phyloP scores from a whole-genome alignment of 805 yeast species.

The Candida hispaniensis region DNA sequence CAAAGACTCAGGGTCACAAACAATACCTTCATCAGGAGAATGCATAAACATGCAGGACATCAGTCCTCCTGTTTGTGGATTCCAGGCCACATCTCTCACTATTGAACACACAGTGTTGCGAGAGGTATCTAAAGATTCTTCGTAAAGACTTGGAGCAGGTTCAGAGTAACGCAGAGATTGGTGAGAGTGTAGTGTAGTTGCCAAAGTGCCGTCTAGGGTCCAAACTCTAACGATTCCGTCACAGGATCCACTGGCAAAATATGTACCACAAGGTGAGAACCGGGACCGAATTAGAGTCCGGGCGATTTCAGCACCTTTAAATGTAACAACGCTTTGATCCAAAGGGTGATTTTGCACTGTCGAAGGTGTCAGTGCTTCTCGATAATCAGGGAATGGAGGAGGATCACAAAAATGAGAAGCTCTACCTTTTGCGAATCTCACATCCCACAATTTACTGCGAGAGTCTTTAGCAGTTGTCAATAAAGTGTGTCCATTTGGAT shows the following conservation, averaged over 20 bases:
- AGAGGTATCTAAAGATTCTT: conserved; percentile 1
- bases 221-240: conserved; percentile 11
- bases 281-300: conserved; percentile 10
- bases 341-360: conserved; percentile 11
- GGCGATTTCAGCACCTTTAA: conserved; percentile 7
- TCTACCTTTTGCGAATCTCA: not conserved
- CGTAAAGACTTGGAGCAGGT: too few relatives aligned
- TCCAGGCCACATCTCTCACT: conserved; percentile 7
- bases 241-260: conserved; percentile 12
- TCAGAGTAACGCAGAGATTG: conserved; percentile 1
- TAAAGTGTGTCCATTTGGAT: conserved; percentile 1
- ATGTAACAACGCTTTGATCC: conserved; percentile 12
- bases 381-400: conserved; percentile 2
- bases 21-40: conserved; percentile 9
- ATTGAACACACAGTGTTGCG: conserved; percentile 10
- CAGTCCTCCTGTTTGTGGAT: conserved; percentile 4
- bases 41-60: conserved; percentile 12
- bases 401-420: not conserved
- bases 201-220: conserved; percentile 10
- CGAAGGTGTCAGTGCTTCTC: conserved; percentile 7
- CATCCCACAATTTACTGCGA: conserved; percentile 12
- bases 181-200: conserved; percentile 5
- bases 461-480: conserved; percentile 10
- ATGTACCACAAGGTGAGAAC: conserved; percentile 12
- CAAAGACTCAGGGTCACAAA: too few relatives aligned